Base-by-base conservation (phyloP, 441 rosid genomes). In the Capsella rubella region DNA sequence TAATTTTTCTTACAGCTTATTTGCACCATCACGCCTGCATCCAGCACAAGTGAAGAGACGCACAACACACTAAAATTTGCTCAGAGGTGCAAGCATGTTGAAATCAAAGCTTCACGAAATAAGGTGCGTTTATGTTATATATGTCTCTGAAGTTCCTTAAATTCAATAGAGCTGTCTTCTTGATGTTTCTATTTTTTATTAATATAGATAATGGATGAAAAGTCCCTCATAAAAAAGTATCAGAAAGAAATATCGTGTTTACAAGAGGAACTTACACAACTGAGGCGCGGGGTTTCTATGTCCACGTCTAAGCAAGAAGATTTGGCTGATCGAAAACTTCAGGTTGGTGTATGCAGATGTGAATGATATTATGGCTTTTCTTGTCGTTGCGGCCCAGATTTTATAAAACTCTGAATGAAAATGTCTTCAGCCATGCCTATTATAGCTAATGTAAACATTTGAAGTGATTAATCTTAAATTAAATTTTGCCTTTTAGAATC, bases 31-130 rank as follows among this genome's bases (percentile, higher is more conserved):
- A 94, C 95, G 46, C 97, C 99, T 80, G 92, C 99, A 53, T 90
- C 97, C 54, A 81, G 99, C 84, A 91, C 85, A 57, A 83, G 84
- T 9, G 99, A 94, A 83, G 99, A 94, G 83, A 91, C 97, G n/a
- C 97, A 94, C 82, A 94, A 91, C 79, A 91, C 99, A 28, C 65
- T 94, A 75, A 94, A 94, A 81, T 94, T 94, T 85, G 97, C 99
- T 39, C 93, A 89, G 80, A 77, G 97, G 63, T 85, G 90, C 87
- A 94, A 91, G 85, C 87, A 75, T 56, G 93, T 94, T 66, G 99
- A 94, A 83, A 86, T 94, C 57, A 84, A 86, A 73, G 96, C 97
- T 65, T 84, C 89, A 59, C 92, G 90, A 76, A 94, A 94, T 81
- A 94, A 87, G 97, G 99, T 94, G 61, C 75, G 40, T 67, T 16